Evolutionary conservation across 148 eudicot species (phyloP), one percentile per base, ranked within the genome.

Genomic region (Rhododendron williamsianum): DNA sequence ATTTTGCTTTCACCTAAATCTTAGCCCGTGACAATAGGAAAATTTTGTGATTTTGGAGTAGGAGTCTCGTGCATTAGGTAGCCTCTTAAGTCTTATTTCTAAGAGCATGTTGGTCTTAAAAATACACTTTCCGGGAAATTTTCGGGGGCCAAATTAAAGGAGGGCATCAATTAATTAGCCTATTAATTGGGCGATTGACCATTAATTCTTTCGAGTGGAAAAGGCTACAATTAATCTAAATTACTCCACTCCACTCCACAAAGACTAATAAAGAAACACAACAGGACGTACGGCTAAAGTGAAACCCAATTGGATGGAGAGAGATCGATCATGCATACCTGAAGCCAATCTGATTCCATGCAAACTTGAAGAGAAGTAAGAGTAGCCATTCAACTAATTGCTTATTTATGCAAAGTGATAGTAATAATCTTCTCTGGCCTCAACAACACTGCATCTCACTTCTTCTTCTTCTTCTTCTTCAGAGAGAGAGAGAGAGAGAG

Each of bases 301-400:
- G 11, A 74, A 35, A 36, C 13, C 49, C 49, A 43, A 45, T 23
- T 10, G 41, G 82, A 13, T 27, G 36, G 8, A 46, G 9, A 9
- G 1, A 1, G 36, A 35, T 33, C 35, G 36, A 56, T 15, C 4
- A 45, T 3, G 33, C 19, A 4, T 4, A 91, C 93, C 93, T 91
- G 91, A 12, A 91, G 80, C 93, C 93, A 91, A 72, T 91, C 91
- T 4, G 91, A 90, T 81, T 91, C 93, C 93, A 91, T 90, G 89
- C 93, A 90, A 85, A 90, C 91, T 87, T 91, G 93, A 35, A 91
- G 91, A 86, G 93, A 90, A 80, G 91, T 87, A 63, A 91, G 86
- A 71, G 76, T 27, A 33, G 84, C 89, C 93, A 91, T 89, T 19
- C 27, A 54, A 21, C 71, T 45, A 43, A 63, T 63, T 0, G n/a